Conservation (phyloP, 2,329 filamentous ascomycete species). For the Xylariales sp. region DNA sequence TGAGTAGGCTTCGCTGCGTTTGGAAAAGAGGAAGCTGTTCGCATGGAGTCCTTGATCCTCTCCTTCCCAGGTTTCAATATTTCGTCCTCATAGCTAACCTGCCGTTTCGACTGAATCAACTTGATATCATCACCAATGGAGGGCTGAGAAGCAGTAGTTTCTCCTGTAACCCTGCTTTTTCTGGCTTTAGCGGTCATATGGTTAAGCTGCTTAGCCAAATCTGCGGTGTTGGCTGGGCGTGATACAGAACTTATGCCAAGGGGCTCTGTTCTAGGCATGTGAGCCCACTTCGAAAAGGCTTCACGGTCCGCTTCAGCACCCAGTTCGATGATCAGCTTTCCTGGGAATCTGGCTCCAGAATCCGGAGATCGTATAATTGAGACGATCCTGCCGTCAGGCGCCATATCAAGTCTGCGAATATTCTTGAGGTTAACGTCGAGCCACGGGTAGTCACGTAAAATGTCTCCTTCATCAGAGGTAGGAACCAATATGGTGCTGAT, state of each 20-base stretch:
- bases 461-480: slow-evolving; percentile 10
- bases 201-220: not conserved
- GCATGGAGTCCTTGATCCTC: slow-evolving; percentile 13
- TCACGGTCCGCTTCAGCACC: slow-evolving; percentile 9
- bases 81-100: not conserved
- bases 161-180: not conserved
- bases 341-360: slow-evolving; percentile 4
- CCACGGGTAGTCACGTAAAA: slow-evolving; percentile 14
- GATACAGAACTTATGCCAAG: not conserved
- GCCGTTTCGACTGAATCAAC: slow-evolving; percentile 13
- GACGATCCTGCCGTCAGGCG: slow-evolving; percentile 9
- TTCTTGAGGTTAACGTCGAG: slow-evolving; percentile 16
- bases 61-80: not conserved
- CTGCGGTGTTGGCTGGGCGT: not conserved
- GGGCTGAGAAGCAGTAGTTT: not conserved
- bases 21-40: not conserved
- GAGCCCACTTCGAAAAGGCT: slow-evolving; percentile 17
- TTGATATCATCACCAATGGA: slow-evolving; percentile 14
- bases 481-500: slow-evolving; percentile 18
- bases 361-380: slow-evolving; percentile 6
- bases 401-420: not conserved
- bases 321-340: slow-evolving; percentile 21
- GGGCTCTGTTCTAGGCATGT: slow-evolving; percentile 4
- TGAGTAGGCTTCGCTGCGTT: too few species aligned
- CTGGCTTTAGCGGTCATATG: not conserved